Percentiles rank a stretch among this genome's conserved stretches.
phyloP scores from a whole-genome alignment of 192 early-diverging fungal species.

The Coemansia sp. region DNA sequence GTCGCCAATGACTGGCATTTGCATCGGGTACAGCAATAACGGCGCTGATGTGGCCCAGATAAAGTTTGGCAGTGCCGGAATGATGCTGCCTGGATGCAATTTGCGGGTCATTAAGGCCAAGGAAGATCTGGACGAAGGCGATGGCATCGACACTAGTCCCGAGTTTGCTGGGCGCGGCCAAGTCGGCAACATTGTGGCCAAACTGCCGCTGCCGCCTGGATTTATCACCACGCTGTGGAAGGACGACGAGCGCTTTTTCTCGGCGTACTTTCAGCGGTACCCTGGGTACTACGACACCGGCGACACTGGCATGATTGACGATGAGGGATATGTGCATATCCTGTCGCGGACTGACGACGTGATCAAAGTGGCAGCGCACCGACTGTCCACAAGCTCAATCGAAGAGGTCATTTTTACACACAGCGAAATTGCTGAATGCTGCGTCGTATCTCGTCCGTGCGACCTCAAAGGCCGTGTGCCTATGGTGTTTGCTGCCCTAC shows the following conservation, averaged over 20 bases:
- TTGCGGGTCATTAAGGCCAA: conserved; percentile 61
- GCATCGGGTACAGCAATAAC: conserved; percentile 56
- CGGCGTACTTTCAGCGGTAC: conserved; percentile 73
- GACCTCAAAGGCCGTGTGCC: conserved; percentile 69
- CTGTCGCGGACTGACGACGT: conserved; percentile 74
- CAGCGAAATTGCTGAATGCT: conserved; percentile 64
- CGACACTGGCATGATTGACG: conserved; percentile 78
- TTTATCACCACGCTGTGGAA: conserved; percentile 79
- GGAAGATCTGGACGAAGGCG: conserved; percentile 52
- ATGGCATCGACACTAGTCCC: conserved; percentile 29
- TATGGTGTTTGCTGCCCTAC: conserved; percentile 60
- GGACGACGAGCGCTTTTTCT: conserved; percentile 67
- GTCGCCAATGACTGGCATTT: conserved; percentile 73
- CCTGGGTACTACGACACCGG: conserved; percentile 82
- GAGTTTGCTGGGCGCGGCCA: conserved; percentile 57
- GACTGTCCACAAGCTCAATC: conserved; percentile 74
- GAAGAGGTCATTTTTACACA: conserved; percentile 75
- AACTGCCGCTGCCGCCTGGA: conserved; percentile 78
- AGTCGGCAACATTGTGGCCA: conserved; percentile 76
- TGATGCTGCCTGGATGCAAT: conserved; percentile 75
- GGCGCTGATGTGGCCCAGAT: conserved; percentile 38
- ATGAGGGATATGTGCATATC: conserved; percentile 70
- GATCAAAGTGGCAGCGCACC: conserved; percentile 86
- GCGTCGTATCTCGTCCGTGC: conserved; percentile 67
- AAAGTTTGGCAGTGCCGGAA: conserved; percentile 74